phyloP scores from a whole-genome alignment of 2,329 filamentous ascomycete genomes.

The Fusarium nematophilum region DNA sequence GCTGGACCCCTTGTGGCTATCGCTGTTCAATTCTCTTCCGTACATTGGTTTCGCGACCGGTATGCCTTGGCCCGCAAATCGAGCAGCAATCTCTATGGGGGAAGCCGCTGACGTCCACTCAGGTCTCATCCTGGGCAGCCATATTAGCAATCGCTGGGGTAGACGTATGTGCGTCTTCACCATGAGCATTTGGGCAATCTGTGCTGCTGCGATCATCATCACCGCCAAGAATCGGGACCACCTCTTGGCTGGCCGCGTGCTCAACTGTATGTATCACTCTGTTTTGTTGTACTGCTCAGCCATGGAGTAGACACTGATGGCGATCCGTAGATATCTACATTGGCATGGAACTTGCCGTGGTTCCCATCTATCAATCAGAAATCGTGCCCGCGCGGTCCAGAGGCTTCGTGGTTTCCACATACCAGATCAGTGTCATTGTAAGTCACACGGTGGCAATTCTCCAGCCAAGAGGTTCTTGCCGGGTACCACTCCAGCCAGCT shows the following conservation, averaged over 20 bases:
- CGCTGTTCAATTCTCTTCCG: conserved; percentile 48
- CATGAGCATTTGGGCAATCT: conserved; percentile 49
- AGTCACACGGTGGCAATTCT: not conserved
- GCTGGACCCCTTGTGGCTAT: conserved; percentile 46
- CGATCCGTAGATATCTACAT: conserved; percentile 53
- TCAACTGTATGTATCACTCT: conserved; percentile 35
- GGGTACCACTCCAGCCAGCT: no score
- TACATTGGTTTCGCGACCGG: conserved; percentile 48
- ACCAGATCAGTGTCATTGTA: conserved; percentile 6
- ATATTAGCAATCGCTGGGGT: no score
- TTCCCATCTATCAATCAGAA: conserved; percentile 50
- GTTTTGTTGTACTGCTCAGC: no score
- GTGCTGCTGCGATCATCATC: conserved; percentile 22
- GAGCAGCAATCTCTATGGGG: no score
- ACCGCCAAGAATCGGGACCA: no score
- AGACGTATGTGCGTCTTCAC: conserved; percentile 42
- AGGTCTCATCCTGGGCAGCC: no score
- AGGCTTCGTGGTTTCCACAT: conserved; percentile 45
- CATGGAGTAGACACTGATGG: no score
- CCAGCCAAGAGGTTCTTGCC: no score
- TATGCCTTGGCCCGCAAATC: no score
- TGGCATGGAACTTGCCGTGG: conserved; percentile 53
- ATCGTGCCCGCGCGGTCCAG: conserved; percentile 45
- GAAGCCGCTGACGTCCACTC: no score
- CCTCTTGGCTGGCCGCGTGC: conserved; percentile 24